phyloP scores from a whole-genome alignment of 2,329 filamentous ascomycete species.

The Fusarium floridanum region DNA sequence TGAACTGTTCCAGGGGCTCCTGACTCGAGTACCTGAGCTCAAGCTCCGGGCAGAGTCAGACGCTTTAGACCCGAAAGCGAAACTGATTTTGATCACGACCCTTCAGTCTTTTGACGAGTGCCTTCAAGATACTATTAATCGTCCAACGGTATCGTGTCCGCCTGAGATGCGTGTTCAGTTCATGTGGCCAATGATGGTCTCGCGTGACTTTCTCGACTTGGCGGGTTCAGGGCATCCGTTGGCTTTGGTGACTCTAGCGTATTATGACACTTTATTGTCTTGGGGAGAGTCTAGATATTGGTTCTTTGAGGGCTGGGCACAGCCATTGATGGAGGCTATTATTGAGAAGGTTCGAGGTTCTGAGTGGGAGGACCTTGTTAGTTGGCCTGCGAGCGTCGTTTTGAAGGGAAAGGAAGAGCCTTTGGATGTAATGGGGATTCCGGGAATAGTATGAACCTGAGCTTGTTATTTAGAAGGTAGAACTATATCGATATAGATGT shows the following conservation, averaged over 20 bases:
- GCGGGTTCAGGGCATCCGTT: conserved; percentile 18
- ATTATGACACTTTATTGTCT: conserved; percentile 23
- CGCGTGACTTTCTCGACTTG: conserved; percentile 24
- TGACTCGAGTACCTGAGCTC: conserved; percentile 16
- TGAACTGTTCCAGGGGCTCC: neutral
- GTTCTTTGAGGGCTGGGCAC: conserved; percentile 35
- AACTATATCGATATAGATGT: neutral
- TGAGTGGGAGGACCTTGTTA: conserved; percentile 27
- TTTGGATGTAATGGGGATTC: neutral
- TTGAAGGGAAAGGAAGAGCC: neutral
- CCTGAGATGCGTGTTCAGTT: conserved; percentile 28
- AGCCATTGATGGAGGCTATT: conserved; percentile 23
- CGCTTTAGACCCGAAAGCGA: conserved; percentile 1
- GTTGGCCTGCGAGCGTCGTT: conserved; percentile 25
- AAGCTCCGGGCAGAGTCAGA: conserved; percentile 10
- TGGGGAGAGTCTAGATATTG: conserved; percentile 32
- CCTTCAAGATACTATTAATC: neutral
- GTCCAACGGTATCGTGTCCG: neutral
- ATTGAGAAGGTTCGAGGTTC: conserved; percentile 32
- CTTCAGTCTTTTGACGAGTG: neutral
- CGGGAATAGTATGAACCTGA: neutral
- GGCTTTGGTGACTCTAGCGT: conserved; percentile 26
- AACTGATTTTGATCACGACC: neutral
- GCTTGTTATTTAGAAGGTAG: neutral
- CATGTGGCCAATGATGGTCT: conserved; percentile 29